phyloP scores from a whole-genome alignment of 768 basidiomycete species.

The Pisolithus sp. region DNA sequence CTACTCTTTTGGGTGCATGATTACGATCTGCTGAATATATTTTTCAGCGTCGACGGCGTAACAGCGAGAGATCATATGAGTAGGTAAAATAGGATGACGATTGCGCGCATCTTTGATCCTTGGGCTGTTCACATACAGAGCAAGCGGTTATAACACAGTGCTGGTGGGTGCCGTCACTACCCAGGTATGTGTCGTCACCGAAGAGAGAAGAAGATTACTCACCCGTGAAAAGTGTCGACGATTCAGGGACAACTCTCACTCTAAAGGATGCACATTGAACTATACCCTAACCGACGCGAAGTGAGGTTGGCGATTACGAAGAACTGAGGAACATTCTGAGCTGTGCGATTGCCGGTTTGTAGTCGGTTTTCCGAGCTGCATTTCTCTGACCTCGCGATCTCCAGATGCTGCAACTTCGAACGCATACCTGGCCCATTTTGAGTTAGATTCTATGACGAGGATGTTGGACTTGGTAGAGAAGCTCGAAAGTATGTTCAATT shows the following conservation, averaged over 20 bases:
- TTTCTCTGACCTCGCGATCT: no score
- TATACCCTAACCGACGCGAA: not conserved
- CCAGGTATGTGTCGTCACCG: not conserved
- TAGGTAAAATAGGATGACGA: slow-evolving; percentile 14
- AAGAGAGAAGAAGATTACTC: not conserved
- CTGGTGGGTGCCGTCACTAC: slow-evolving; percentile 12
- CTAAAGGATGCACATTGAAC: slow-evolving; percentile 6
- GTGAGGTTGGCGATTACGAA: not conserved
- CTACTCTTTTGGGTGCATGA: slow-evolving; percentile 44
- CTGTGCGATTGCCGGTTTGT: slow-evolving; percentile 16
- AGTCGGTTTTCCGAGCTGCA: not conserved
- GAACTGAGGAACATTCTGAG: slow-evolving; percentile 1
- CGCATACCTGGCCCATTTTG: slow-evolving; percentile 4
- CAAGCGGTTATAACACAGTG: slow-evolving; percentile 15
- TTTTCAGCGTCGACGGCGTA: slow-evolving; percentile 33
- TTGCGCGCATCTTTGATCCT: not conserved
- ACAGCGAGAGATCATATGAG: slow-evolving; percentile 34
- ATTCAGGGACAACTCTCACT: not conserved
- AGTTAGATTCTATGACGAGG: slow-evolving; percentile 1
- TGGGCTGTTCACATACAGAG: slow-evolving; percentile 4
- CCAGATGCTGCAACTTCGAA: slow-evolving; percentile 4
- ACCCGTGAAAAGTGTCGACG: not conserved
- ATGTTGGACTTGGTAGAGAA: slow-evolving; percentile 6
- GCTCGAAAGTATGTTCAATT: not conserved
- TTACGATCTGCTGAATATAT: slow-evolving; percentile 26